Evolutionary conservation across 2,329 filamentous ascomycete genomes (phyloP).

Genomic region (Botryosphaeria dothidea): DNA sequence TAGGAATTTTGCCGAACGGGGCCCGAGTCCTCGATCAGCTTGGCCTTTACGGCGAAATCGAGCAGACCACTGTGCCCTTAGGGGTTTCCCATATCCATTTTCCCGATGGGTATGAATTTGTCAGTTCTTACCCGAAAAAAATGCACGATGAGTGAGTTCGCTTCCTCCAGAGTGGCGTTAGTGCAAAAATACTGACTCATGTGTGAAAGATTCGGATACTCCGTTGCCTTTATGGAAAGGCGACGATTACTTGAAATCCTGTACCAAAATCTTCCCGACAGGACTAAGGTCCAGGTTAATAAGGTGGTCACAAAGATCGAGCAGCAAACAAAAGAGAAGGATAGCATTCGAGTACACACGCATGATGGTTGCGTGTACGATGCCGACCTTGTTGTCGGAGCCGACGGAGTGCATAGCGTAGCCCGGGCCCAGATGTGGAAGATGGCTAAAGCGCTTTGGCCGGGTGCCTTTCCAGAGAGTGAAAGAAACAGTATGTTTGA

Average conservation of each 20-base stretch:
- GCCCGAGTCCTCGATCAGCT: conserved; percentile 29
- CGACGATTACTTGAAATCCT: conserved; percentile 20
- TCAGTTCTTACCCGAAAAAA: neutral
- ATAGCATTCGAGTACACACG: neutral
- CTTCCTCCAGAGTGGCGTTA: neutral
- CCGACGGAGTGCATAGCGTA: conserved; percentile 10
- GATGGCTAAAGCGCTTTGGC: conserved; percentile 11
- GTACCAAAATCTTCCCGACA: conserved; percentile 25
- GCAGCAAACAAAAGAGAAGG: conserved; percentile 21
- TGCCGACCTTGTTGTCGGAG: conserved; percentile 1
- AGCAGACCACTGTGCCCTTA: neutral
- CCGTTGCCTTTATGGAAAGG: conserved; percentile 8
- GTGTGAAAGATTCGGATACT: conserved; percentile 11
- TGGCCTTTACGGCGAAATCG: conserved; percentile 18
- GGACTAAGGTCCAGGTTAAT: conserved; percentile 23
- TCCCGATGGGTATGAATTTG: neutral
- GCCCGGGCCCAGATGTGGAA: conserved; percentile 9
- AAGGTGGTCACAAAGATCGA: conserved; percentile 23
- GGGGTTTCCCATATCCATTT: neutral
- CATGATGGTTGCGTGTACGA: neutral
- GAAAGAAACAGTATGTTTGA: conserved; percentile 2
- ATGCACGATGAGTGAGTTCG: neutral
- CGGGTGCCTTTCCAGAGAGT: conserved; percentile 11
- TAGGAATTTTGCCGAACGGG: conserved; percentile 23
- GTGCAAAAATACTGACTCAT: neutral